These are phyloP conservation scores for Trametes punicea DNA, from an alignment of 768 basidiomycete species.

Conservation along the genomic window DNA sequence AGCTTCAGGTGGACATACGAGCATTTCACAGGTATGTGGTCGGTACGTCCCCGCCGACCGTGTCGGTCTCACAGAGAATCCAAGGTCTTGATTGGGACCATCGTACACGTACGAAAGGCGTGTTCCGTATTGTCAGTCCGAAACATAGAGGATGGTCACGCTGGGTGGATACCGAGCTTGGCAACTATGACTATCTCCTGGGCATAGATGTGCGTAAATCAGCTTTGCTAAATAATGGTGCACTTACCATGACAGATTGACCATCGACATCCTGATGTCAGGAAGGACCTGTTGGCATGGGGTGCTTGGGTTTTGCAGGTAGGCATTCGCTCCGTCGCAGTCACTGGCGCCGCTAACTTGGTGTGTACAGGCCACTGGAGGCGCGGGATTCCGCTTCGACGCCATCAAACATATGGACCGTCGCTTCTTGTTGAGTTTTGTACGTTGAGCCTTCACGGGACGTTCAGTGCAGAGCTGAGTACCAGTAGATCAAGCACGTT, in stretches of 20 bases:
- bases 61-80: too few species aligned
- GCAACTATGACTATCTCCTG: slow-evolving; percentile 83
- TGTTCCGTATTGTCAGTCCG: slow-evolving; percentile 69
- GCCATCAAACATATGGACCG: slow-evolving; percentile 89
- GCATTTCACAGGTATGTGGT: slow-evolving; percentile 67
- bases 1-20: slow-evolving; percentile 67
- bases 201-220: slow-evolving; percentile 59
- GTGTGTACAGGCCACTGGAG: slow-evolving; percentile 55
- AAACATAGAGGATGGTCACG: slow-evolving; percentile 79
- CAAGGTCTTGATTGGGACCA: slow-evolving; percentile 87
- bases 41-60: too few species aligned
- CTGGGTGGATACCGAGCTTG: slow-evolving; percentile 78
- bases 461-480: not conserved
- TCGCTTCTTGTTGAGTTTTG: slow-evolving; percentile 66
- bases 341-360: not conserved
- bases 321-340: not conserved
- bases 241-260: slow-evolving; percentile 5
- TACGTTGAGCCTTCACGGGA: slow-evolving; percentile 33
- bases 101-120: slow-evolving; percentile 51
- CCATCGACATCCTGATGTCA: slow-evolving; percentile 77
- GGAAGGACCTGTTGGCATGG: slow-evolving; percentile 73
- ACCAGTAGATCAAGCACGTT: slow-evolving; percentile 39
- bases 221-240: not conserved
- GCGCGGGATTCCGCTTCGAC: slow-evolving; percentile 78
- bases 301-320: slow-evolving; percentile 72